Conservation (phyloP, 2,329 filamentous ascomycete genomes). For the Fusarium subtropicale region DNA sequence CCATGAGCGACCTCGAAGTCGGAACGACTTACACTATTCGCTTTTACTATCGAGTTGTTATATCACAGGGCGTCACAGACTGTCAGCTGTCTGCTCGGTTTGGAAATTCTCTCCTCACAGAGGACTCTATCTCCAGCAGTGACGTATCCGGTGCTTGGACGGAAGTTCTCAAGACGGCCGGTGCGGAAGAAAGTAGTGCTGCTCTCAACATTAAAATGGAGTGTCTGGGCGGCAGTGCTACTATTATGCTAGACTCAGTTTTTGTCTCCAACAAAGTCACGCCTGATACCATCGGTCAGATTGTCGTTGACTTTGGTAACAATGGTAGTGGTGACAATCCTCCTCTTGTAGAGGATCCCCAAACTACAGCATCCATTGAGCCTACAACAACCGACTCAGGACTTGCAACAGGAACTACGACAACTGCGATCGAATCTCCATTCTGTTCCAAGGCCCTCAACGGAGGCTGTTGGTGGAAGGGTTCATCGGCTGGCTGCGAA, state of each 20-base stretch:
- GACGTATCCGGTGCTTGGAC: background rate
- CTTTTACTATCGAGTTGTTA: constrained; percentile 14
- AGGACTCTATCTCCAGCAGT: background rate
- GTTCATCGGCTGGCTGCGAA: background rate
- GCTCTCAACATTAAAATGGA: constrained; percentile 6
- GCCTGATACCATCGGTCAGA: background rate
- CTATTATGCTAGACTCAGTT: constrained; percentile 6
- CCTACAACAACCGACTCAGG: background rate
- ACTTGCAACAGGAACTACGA: background rate
- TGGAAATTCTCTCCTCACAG: background rate
- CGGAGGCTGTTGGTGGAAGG: constrained; percentile 20
- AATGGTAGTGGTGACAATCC: constrained; percentile 7
- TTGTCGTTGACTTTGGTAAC: constrained; percentile 10
- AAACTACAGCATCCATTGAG: background rate
- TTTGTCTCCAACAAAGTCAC: constrained; percentile 16
- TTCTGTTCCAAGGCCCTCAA: constrained; percentile 22
- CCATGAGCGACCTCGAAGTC: background rate
- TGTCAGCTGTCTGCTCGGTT: constrained; percentile 1
- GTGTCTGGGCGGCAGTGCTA: constrained; percentile 12
- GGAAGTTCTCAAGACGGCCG: background rate
- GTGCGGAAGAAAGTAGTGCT: background rate
- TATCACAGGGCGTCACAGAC: background rate
- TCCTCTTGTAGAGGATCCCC: background rate
- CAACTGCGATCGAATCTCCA: background rate
- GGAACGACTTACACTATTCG: constrained; percentile 11